These are phyloP conservation scores for Aspergillus hortae DNA, from an alignment of 2,329 filamentous ascomycete genomes.

Conservation along the genomic window DNA sequence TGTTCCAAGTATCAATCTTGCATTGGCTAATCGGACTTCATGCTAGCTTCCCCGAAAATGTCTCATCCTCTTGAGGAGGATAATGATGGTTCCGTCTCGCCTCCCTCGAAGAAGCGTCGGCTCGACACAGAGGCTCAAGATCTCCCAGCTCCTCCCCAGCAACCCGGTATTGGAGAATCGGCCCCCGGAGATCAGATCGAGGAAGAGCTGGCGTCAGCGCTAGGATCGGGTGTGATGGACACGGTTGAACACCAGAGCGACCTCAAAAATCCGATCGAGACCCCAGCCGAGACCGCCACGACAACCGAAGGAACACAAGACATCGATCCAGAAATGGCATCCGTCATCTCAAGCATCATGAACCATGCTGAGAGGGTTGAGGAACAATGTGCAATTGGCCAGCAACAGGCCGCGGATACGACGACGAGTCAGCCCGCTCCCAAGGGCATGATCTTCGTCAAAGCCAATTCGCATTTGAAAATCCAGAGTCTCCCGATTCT, in stretches of 20 bases:
- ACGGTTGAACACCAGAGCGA: conserved; percentile 20
- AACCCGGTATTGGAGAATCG: conserved; percentile 19
- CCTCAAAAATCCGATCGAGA: conserved; percentile 20
- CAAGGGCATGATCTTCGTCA: conserved; percentile 37
- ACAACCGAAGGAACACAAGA: conserved; percentile 23
- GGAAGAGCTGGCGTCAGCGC: conserved; percentile 34
- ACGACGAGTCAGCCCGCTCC: conserved; percentile 24
- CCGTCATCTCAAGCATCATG: conserved; percentile 43
- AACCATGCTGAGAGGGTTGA: conserved; percentile 42
- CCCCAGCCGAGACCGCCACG: conserved; percentile 13
- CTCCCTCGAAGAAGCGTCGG: conserved; percentile 39
- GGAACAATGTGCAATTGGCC: conserved; percentile 34
- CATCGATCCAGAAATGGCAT: conserved; percentile 32
- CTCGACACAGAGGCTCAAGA: conserved; percentile 29
- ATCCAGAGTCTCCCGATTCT: conserved; percentile 59
- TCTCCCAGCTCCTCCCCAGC: conserved; percentile 16
- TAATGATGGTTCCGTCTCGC: conserved; percentile 28
- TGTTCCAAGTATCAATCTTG: too few relatives aligned
- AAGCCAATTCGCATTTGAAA: conserved; percentile 47
- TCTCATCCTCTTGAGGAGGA: conserved; percentile 35
- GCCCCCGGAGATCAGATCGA: conserved; percentile 32
- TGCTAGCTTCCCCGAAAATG: conserved; percentile 25
- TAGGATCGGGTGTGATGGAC: conserved; percentile 27
- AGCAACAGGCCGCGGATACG: conserved; percentile 29
- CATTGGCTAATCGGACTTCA: background rate